Evolutionary conservation across 768 basidiomycete genomes (phyloP).

Genomic region (Boletales sp.): DNA sequence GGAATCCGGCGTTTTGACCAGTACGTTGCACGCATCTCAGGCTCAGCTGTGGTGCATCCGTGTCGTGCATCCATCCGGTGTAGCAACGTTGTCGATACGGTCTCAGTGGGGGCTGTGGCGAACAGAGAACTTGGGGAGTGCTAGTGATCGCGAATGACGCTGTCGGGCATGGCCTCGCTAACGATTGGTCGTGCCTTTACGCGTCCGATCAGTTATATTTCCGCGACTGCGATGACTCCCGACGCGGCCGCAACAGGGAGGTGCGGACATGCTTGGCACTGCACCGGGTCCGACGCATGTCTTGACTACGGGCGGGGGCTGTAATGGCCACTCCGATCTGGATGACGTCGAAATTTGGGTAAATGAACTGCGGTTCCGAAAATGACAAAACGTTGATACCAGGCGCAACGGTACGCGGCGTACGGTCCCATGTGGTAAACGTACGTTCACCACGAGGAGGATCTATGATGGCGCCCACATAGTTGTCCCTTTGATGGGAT

Average conservation of each 20-base stretch:
- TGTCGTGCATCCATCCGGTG: neutral
- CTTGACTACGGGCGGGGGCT: neutral
- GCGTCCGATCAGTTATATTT: slow-evolving; percentile 4
- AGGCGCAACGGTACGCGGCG: slow-evolving; percentile 2
- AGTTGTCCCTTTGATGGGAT: no score
- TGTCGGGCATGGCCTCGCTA: slow-evolving; percentile 3
- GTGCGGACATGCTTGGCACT: slow-evolving; percentile 5
- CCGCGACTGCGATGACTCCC: slow-evolving; percentile 3
- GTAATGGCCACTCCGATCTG: neutral
- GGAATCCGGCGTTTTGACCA: neutral
- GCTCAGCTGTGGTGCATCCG: no score
- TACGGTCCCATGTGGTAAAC: slow-evolving; percentile 9
- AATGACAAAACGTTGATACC: slow-evolving; percentile 7
- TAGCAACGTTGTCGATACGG: neutral
- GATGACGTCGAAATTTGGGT: neutral
- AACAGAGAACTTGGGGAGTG: neutral
- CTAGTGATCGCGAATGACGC: neutral
- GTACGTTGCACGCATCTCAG: no score
- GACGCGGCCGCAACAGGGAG: slow-evolving; percentile 5
- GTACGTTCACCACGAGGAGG: slow-evolving; percentile 18
- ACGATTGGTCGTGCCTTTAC: neutral
- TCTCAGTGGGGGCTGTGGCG: neutral
- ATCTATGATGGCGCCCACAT: neutral
- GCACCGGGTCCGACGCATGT: slow-evolving; percentile 17
- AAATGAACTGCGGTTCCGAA: slow-evolving; percentile 21